Evolutionary conservation across 2,329 filamentous ascomycete genomes (phyloP).

Genomic region (Graphilbum fragrans): DNA sequence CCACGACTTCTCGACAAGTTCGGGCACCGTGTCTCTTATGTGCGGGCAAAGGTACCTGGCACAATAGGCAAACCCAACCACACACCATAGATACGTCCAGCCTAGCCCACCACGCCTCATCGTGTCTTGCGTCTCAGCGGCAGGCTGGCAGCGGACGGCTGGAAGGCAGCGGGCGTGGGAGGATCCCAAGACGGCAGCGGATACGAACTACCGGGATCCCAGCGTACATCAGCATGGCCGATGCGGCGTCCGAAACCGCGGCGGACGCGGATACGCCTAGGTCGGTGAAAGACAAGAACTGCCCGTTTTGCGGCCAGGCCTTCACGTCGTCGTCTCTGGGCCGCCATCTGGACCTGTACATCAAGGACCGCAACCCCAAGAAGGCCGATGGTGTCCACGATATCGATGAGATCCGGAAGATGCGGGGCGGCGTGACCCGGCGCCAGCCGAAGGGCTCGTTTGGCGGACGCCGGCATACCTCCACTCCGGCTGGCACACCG

Average conservation of each 20-base stretch:
- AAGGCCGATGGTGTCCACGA: conserved; percentile 77
- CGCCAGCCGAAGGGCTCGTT: conserved; percentile 63
- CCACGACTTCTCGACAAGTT: too few relatives aligned
- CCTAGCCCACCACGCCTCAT: too few relatives aligned
- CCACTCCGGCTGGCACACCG: conserved; percentile 44
- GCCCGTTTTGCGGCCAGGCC: conserved; percentile 75
- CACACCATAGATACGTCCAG: too few relatives aligned
- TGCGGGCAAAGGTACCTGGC: too few relatives aligned
- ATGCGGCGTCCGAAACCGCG: conserved; percentile 12
- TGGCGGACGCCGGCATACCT: conserved; percentile 41
- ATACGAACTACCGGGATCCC: not conserved
- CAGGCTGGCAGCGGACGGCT: not conserved
- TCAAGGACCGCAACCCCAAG: conserved; percentile 87
- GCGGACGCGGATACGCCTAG: conserved; percentile 23
- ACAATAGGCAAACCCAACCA: too few relatives aligned
- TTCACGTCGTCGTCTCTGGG: conserved; percentile 93
- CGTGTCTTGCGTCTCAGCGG: too few relatives aligned
- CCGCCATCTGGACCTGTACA: conserved; percentile 86
- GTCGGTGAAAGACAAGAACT: conserved; percentile 72
- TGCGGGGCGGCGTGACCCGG: conserved; percentile 76
- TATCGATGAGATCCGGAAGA: conserved; percentile 75
- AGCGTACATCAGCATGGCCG: not conserved
- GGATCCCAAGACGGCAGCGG: not conserved
- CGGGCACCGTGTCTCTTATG: too few relatives aligned
- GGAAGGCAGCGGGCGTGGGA: not conserved